phyloP scores from a whole-genome alignment of 2,329 filamentous ascomycete species.

The Fonsecaea nubica region DNA sequence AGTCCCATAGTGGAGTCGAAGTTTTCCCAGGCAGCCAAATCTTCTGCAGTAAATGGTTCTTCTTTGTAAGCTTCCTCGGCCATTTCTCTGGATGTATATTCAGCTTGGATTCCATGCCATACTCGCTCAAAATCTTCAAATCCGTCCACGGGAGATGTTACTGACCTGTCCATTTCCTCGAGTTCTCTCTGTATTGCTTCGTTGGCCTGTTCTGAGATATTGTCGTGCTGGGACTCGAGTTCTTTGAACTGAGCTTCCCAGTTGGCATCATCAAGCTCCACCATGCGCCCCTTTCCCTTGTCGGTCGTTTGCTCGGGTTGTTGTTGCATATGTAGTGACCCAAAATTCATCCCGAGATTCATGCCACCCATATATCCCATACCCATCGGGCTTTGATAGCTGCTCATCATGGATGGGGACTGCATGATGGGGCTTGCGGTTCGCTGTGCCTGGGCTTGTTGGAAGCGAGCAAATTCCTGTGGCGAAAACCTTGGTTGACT shows the following conservation, averaged over 20 bases:
- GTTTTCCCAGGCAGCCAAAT: constrained; percentile 79
- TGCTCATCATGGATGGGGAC: constrained; percentile 64
- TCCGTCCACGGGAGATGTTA: constrained; percentile 66
- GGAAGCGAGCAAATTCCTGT: constrained; percentile 87
- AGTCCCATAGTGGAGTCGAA: constrained; percentile 65
- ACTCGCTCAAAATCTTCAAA: constrained; percentile 90
- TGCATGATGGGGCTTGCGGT: constrained; percentile 64
- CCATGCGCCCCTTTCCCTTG: constrained; percentile 82
- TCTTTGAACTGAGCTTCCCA: constrained; percentile 98
- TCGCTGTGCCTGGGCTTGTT: constrained; percentile 61
- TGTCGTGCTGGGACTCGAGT: constrained; percentile 58
- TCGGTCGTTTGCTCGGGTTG: constrained; percentile 56
- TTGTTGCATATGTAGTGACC: constrained; percentile 55
- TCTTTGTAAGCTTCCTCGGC: constrained; percentile 68
- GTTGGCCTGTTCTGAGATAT: constrained; percentile 69
- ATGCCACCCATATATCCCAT: constrained; percentile 51
- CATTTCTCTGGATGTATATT: constrained; percentile 62
- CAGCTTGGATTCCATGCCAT: constrained; percentile 56
- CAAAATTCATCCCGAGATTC: constrained; percentile 63
- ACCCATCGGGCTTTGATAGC: constrained; percentile 54
- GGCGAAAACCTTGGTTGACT: constrained; percentile 70
- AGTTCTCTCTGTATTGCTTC: constrained; percentile 83
- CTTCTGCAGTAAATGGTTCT: constrained; percentile 69
- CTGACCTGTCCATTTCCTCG: constrained; percentile 86
- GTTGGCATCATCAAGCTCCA: constrained; percentile 89